Base-by-base conservation (phyloP, 2,329 filamentous ascomycete genomes). In the Coniochaeta prunicola region DNA sequence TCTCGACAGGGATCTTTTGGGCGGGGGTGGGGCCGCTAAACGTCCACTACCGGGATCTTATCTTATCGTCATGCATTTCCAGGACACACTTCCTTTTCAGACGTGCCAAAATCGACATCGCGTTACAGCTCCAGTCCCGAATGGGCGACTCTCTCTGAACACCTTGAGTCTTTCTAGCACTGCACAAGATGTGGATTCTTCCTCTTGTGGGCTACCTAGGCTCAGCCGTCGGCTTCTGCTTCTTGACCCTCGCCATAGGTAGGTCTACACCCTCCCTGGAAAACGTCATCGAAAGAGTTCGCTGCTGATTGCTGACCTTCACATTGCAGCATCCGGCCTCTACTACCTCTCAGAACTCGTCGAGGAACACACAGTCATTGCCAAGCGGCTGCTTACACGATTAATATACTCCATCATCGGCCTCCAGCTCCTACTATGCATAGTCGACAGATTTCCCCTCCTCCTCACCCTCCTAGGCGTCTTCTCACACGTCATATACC, bases 291-390 rank as follows among this genome's bases (percentile, higher is more conserved):
- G 13, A 4, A 30, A 13, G 24, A 17, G n/a, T n/a, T n/a, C n/a
- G n/a, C n/a, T n/a, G 21, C 19, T 33, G 30, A 30, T 38, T 30
- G 59, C 36, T 42, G 40, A 58, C 63, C 57, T 50, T n/a, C 36
- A 7, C 33, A 13, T 53, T 61, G 54, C 68, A 91, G 94, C 94
- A 40, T 97, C 92, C n/a, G 94, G 94, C 38, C 86, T 99, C 28
- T 99, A 99, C 78, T 99, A 99, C 73, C 88, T 99, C 58, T 97
- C 93, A 26, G 94, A 99, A 74, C 86, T 97, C 15, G 94, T 99
- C 61, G 94, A 99, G 76, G 94, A 99, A 74, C 93, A 99, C 71
- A 97, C 93, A 4, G 93, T 97, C 12, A 76, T 96, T 62, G 90
- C 92, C 13, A 96, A 96, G 71, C 90, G 88, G 59, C 78, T 97